A percentile compares a stretch with the other conserved stretches of the same genome.
These are phyloP conservation scores for Corymbia maculata DNA, from an alignment of 345 rosid species.

Conservation along the genomic window DNA sequence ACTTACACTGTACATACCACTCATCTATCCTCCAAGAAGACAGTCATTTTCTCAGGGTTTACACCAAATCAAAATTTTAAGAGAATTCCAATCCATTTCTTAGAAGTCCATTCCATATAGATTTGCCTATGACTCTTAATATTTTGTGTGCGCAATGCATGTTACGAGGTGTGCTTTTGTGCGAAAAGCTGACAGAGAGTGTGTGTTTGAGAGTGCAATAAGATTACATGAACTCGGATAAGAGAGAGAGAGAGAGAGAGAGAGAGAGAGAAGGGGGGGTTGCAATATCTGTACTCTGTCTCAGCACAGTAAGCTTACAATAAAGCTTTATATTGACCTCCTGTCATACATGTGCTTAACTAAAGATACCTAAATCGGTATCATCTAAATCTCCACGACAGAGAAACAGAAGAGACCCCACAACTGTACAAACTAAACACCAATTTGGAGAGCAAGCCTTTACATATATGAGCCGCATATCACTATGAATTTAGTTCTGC, in stretches of 20 bases:
- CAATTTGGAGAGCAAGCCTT: not conserved
- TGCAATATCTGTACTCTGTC: not conserved
- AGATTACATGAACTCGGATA: not conserved
- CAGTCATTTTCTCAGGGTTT: not conserved
- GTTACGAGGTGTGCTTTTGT: not conserved
- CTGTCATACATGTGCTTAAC: not conserved
- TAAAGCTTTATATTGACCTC: too few relatives aligned
- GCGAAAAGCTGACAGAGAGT: not conserved
- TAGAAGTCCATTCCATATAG: not conserved
- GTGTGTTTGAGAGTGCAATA: not conserved
- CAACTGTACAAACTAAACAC: not conserved
- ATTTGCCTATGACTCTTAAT: not conserved
- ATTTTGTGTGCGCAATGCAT: not conserved
- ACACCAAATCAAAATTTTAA: not conserved
- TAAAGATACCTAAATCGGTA: not conserved
- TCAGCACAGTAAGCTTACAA: not conserved
- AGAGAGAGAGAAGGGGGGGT: not conserved
- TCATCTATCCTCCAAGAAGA: not conserved
- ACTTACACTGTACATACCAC: not conserved
- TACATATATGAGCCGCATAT: not conserved
- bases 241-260: not conserved
- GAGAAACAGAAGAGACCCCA: not conserved
- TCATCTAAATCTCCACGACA: not conserved
- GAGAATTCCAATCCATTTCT: not conserved
- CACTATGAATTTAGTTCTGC: not conserved